Evolutionary conservation across 2,329 filamentous ascomycete species (phyloP).

Genomic region (Ophiostoma australiae): DNA sequence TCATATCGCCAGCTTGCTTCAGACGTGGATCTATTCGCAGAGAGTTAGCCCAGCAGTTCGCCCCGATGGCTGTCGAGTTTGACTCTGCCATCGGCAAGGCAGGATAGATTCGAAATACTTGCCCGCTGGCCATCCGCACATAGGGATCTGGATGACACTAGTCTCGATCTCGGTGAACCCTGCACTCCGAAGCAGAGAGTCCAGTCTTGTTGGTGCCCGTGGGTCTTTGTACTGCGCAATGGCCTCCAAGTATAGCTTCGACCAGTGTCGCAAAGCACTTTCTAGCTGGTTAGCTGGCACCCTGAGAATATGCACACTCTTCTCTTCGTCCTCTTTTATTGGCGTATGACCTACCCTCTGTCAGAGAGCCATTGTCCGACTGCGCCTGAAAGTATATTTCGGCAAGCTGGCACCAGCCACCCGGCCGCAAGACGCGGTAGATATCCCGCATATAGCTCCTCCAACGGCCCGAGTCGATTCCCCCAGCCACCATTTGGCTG

Average conservation of each 20-base stretch:
- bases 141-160: slow-evolving; percentile 60
- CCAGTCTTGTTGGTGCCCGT: slow-evolving; percentile 57
- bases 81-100: not conserved
- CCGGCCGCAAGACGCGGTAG: slow-evolving; percentile 62
- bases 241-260: slow-evolving; percentile 56
- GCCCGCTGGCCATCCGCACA: slow-evolving; percentile 67
- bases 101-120: slow-evolving; percentile 30
- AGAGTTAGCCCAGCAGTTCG: not conserved
- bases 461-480: slow-evolving; percentile 71
- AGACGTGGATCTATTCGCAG: slow-evolving; percentile 44
- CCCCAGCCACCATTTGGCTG: slow-evolving; percentile 66
- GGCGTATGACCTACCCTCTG: slow-evolving; percentile 46
- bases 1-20: slow-evolving; percentile 49
- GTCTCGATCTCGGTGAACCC: slow-evolving; percentile 66
- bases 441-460: slow-evolving; percentile 70
- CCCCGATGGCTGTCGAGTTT: not conserved
- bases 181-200: slow-evolving; percentile 52
- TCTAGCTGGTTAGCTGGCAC: slow-evolving; percentile 37
- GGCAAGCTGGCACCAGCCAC: slow-evolving; percentile 84
- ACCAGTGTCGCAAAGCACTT: slow-evolving; percentile 65
- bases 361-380: slow-evolving; percentile 76
- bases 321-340: not conserved
- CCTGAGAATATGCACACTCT: not conserved
- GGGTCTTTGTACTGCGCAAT: slow-evolving; percentile 62
- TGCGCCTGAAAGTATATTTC: slow-evolving; percentile 83